These are phyloP conservation scores for Sporothrix globosa DNA, from an alignment of 2,329 filamentous ascomycete genomes.

Conservation along the genomic window DNA sequence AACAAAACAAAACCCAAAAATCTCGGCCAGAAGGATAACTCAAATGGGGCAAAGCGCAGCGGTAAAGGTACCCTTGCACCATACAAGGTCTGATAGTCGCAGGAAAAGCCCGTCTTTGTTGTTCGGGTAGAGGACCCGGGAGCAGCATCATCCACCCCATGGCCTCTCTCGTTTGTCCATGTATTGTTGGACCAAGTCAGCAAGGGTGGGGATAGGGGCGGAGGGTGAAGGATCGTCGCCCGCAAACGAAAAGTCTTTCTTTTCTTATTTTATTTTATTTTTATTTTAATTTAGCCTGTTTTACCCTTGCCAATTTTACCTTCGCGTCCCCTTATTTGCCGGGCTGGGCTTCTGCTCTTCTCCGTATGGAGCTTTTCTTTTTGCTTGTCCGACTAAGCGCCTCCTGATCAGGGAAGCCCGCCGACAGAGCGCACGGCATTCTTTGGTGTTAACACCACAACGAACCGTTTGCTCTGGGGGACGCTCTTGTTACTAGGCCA, in stretches of 20 bases:
- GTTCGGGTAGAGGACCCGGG: background rate
- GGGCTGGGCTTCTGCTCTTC: background rate
- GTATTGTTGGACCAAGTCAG: background rate
- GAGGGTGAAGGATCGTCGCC: background rate
- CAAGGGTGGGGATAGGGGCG: background rate
- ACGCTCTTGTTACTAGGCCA: background rate
- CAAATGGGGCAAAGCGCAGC: background rate
- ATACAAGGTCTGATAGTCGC: background rate
- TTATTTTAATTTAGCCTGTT: background rate
- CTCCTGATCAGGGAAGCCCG: background rate
- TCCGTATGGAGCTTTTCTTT: too few relatives aligned
- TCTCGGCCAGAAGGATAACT: constrained; percentile 18
- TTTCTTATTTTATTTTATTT: background rate
- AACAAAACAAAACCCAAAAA: background rate
- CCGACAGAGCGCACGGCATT: background rate
- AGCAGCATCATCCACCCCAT: background rate
- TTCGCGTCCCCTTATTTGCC: background rate
- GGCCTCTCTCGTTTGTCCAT: background rate
- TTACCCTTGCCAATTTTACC: background rate
- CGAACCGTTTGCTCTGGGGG: background rate
- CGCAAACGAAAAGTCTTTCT: background rate
- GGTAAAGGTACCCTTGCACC: background rate
- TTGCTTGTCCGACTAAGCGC: background rate
- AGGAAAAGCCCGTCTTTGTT: background rate
- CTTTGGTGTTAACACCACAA: background rate